Conservation (phyloP, 768 basidiomycete genomes). For the Pleurotus djamor region DNA sequence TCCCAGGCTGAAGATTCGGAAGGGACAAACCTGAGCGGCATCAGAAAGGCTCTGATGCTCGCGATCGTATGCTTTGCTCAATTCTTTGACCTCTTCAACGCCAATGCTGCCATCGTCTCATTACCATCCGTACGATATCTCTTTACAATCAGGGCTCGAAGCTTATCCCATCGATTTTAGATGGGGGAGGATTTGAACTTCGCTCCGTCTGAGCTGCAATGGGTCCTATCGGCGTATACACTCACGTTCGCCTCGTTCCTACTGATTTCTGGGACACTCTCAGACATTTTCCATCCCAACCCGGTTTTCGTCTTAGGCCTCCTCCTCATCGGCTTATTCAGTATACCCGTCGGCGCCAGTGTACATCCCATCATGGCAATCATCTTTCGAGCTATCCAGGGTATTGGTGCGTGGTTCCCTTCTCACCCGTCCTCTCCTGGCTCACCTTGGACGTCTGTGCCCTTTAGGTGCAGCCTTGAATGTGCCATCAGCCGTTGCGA, state of each 20-base stretch:
- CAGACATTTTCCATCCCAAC: conserved; percentile 18
- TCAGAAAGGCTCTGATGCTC: neutral
- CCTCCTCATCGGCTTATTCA: conserved; percentile 8
- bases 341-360: conserved; percentile 4
- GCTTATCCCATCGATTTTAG: neutral
- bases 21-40: too few species aligned
- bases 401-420: conserved; percentile 9
- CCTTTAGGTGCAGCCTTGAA: conserved; percentile 36
- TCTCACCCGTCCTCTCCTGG: neutral
- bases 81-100: neutral
- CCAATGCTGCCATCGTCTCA: neutral
- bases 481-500: conserved; percentile 39
- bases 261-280: neutral
- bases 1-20: too few species aligned
- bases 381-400: conserved; percentile 12
- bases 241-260: conserved; percentile 40
- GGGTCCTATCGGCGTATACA: conserved; percentile 41
- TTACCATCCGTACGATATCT: neutral
- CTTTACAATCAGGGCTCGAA: neutral
- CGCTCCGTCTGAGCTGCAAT: conserved; percentile 12
- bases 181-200: neutral
- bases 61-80: neutral
- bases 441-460: neutral
- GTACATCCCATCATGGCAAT: conserved; percentile 9
- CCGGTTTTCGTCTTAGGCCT: conserved; percentile 17